Evolutionary conservation across 306 rosid species (phyloP).

Genomic region (Luffa aegyptiaca): DNA sequence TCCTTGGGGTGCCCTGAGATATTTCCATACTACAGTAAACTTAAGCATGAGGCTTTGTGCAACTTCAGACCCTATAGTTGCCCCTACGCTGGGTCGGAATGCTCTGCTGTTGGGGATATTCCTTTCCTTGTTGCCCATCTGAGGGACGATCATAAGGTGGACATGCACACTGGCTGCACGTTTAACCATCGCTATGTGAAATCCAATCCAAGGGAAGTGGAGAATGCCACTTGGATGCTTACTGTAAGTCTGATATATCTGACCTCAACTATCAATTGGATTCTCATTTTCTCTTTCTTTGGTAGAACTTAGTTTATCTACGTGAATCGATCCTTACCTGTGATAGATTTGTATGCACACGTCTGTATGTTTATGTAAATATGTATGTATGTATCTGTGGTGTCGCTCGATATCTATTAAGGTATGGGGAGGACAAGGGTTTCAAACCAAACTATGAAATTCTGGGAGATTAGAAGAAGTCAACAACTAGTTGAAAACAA

Average conservation of each 20-base stretch:
- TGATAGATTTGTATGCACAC: not conserved
- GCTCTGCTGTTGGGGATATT: slow-evolving; percentile 78
- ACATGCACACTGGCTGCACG: slow-evolving; percentile 98
- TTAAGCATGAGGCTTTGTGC: slow-evolving; percentile 83
- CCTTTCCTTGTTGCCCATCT: slow-evolving; percentile 85
- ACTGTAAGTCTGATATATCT: slow-evolving; percentile 45
- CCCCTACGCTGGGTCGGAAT: slow-evolving; percentile 97
- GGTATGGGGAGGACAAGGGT: not conserved
- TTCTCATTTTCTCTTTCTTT: not conserved
- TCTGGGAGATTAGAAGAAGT: not conserved
- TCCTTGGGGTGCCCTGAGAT: slow-evolving; percentile 90
- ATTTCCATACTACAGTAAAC: slow-evolving; percentile 93
- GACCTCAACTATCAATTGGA: not conserved
- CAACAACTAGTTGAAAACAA: not conserved
- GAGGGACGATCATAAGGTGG: slow-evolving; percentile 97
- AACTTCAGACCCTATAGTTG: slow-evolving; percentile 92
- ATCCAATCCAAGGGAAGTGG: slow-evolving; percentile 96
- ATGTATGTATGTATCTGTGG: not conserved
- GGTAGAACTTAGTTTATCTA: not conserved
- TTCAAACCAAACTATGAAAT: not conserved
- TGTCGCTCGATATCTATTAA: not conserved
- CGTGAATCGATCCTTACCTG: not conserved
- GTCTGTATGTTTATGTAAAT: not conserved
- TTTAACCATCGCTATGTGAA: slow-evolving; percentile 96
- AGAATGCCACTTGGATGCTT: slow-evolving; percentile 99